Base-by-base conservation (phyloP, 1,284 basidiomycete genomes). In the Athelia psychrophila region DNA sequence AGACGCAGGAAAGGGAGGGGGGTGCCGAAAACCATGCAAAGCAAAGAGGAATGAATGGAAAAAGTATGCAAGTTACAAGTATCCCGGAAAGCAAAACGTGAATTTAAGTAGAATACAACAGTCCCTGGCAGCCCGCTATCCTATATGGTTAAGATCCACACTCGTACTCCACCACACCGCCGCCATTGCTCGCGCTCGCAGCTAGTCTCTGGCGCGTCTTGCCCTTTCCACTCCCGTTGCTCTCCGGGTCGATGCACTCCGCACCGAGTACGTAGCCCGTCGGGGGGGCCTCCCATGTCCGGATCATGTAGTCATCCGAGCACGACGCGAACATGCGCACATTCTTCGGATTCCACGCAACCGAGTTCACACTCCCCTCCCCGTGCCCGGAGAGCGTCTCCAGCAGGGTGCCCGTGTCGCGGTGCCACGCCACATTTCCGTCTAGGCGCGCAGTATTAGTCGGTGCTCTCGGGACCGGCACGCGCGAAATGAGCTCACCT, bases 261-360 rank as follows among this genome's bases (percentile, higher is more conserved):
- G n/a, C n/a, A n/a, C n/a, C n/a, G n/a, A n/a, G n/a, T n/a, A n/a
- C n/a, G n/a, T n/a, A n/a, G n/a, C n/a, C n/a, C n/a, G n/a, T n/a
- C 4, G 76, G 73, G 27, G 79, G 74, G 35, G 86, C 78, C 67
- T 91, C 88, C 91, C 89, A 92, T 75, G 92, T 85, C 54, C 90
- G 85, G 62, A 96, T 83, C 3, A 86, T 91, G 51, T 73, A 71
- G 70, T 96, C 93, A 67, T 96, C 93, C 47, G 91, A 93, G 68
- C 93, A 95, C 36, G 89, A 91, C 25, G 96, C 96, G 71, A 99
- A 96, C 81, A 98, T 91, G 53, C 83, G 81, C 59, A 86, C 80
- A 56, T 91, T 86, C 54, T 76, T 78, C 22, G 93, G 94, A 69
- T 98, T 96, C 97, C 97, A 99, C 15, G 94, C 91, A 10, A 99